These are phyloP conservation scores for Keithomyces neogunnii DNA, from an alignment of 2,329 filamentous ascomycete species.

Conservation along the genomic window DNA sequence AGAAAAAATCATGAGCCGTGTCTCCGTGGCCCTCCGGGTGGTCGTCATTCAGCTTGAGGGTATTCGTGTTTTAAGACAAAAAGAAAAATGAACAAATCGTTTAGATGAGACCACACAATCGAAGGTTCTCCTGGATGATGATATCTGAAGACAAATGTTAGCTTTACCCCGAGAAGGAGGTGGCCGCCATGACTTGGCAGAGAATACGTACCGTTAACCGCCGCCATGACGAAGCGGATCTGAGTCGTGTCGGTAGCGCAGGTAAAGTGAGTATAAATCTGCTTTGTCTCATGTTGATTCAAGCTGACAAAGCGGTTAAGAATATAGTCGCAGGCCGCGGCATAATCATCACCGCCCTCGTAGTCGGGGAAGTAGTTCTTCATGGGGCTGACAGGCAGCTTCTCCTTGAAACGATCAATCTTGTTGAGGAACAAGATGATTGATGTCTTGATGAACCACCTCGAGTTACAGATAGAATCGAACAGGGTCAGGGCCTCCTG, in stretches of 20 bases:
- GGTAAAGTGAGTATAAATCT: constrained; percentile 99
- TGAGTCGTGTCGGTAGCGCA: constrained; percentile 98
- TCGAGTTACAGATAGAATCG: constrained; percentile 79
- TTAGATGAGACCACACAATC: constrained; percentile 95
- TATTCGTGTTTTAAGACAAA: constrained; percentile 28
- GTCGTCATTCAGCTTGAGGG: constrained; percentile 34
- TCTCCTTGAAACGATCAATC: constrained; percentile 83
- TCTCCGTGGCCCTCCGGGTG: constrained; percentile 28
- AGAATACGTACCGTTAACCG: constrained; percentile 75
- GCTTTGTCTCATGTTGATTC: constrained; percentile 98
- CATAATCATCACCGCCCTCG: constrained; percentile 93
- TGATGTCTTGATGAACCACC: constrained; percentile 85
- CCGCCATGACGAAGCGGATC: constrained; percentile 99
- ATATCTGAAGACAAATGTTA: constrained; percentile 63
- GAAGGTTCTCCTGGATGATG: constrained; percentile 98
- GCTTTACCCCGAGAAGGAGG: constrained; percentile 8
- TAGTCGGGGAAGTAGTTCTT: constrained; percentile 86
- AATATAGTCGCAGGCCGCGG: constrained; percentile 95
- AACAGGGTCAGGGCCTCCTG: constrained; percentile 81
- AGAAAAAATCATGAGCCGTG: constrained; percentile 27
- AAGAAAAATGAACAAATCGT: constrained; percentile 23
- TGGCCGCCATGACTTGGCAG: neutral
- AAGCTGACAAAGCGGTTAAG: constrained; percentile 96
- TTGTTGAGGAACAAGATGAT: constrained; percentile 89
- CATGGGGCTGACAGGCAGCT: constrained; percentile 74